Evolutionary conservation across 2,329 filamentous ascomycete genomes (phyloP).

Genomic region (Torrubiellomyces zombiae): DNA sequence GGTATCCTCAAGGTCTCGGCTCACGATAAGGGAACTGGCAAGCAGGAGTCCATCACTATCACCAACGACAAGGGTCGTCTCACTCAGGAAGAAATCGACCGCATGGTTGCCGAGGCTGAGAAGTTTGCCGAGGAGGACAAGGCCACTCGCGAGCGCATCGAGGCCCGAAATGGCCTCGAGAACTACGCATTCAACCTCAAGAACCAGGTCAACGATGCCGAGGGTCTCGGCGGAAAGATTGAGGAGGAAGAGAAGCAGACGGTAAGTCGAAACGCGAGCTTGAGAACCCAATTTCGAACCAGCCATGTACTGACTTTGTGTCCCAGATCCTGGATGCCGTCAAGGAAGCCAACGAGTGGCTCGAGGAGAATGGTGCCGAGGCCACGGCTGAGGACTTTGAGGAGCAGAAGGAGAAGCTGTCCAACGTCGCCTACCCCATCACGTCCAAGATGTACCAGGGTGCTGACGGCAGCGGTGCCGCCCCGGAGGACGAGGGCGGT

Average conservation of each 20-base stretch:
- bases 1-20: constrained; percentile 95
- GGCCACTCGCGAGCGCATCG: constrained; percentile 90
- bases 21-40: constrained; percentile 94
- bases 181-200: constrained; percentile 98
- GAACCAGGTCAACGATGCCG: constrained; percentile 96
- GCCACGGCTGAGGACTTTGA: constrained; percentile 90
- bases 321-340: constrained; percentile 73
- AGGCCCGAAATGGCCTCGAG: constrained; percentile 90
- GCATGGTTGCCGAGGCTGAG: constrained; percentile 97
- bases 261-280: constrained; percentile 31
- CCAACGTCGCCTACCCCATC: constrained; percentile 91
- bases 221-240: constrained; percentile 95
- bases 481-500: constrained; percentile 51
- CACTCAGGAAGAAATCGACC: constrained; percentile 91
- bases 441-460: constrained; percentile 88
- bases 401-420: constrained; percentile 99
- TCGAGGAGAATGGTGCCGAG: constrained; percentile 80
- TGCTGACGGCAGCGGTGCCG: constrained; percentile 39
- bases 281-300: not conserved
- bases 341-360: constrained; percentile 94
- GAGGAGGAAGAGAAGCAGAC: constrained; percentile 97
- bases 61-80: constrained; percentile 99
- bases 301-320: constrained; percentile 20
- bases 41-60: constrained; percentile 94
- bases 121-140: constrained; percentile 99